These are phyloP conservation scores for Lophiotrema nucula DNA, from an alignment of 495 filamentous ascomycete genomes.

Conservation along the genomic window DNA sequence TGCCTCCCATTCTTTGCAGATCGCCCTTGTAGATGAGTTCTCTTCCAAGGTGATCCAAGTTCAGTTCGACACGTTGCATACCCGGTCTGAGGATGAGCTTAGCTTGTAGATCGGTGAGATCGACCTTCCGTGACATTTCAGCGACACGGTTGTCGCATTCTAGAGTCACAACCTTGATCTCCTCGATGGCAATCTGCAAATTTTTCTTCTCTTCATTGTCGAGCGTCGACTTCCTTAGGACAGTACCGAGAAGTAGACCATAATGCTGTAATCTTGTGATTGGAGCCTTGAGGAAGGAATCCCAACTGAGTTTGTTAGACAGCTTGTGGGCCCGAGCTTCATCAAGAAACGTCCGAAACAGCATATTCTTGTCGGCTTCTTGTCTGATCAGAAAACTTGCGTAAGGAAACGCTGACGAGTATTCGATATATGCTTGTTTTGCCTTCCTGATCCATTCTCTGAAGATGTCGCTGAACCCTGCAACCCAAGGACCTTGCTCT, in stretches of 20 bases:
- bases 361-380: conserved; percentile 78
- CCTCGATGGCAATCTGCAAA: conserved; percentile 82
- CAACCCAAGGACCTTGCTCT: conserved; percentile 92
- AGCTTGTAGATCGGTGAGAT: conserved; percentile 74
- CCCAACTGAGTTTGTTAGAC: conserved; percentile 87
- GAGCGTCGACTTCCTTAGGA: conserved; percentile 75
- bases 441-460: conserved; percentile 98
- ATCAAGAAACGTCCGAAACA: conserved; percentile 85
- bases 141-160: conserved; percentile 95
- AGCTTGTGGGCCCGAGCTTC: conserved; percentile 72
- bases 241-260: conserved; percentile 75
- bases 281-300: conserved; percentile 88
- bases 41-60: conserved; percentile 86
- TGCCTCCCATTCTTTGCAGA: conserved; percentile 81
- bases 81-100: conserved; percentile 81
- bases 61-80: conserved; percentile 85
- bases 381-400: conserved; percentile 80
- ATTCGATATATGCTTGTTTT: conserved; percentile 82
- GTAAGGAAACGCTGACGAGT: conserved; percentile 81
- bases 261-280: conserved; percentile 94
- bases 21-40: conserved; percentile 88
- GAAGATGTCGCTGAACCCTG: conserved; percentile 95
- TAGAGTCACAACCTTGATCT: conserved; percentile 85
- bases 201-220: conserved; percentile 92
- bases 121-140: conserved; percentile 90